phyloP scores from a whole-genome alignment of 768 basidiomycete species.

The Suillus weaverae region DNA sequence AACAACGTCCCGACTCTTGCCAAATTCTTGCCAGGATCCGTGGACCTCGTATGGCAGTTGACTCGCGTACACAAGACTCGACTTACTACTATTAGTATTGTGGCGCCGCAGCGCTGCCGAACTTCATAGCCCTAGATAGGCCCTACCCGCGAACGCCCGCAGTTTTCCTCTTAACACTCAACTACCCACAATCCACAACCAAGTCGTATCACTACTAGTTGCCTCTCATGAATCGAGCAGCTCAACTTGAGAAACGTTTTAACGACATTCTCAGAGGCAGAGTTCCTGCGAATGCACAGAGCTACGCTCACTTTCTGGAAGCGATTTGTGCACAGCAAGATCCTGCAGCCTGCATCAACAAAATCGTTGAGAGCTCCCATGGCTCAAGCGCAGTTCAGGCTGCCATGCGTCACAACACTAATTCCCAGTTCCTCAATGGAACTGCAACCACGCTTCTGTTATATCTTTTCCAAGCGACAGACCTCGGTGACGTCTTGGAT shows the following conservation, averaged over 20 bases:
- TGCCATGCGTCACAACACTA: conserved; percentile 42
- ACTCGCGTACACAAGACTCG: neutral
- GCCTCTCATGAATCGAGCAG: conserved; percentile 22
- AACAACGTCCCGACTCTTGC: neutral
- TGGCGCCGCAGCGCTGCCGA: neutral
- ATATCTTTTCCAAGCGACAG: conserved; percentile 41
- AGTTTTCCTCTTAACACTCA: neutral
- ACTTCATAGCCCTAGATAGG: neutral
- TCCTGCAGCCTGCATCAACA: conserved; percentile 36
- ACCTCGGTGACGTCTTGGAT: conserved; percentile 43
- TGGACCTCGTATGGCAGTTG: neutral
- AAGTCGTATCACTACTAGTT: neutral
- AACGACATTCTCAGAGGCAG: conserved; percentile 33
- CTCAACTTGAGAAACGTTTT: conserved; percentile 37
- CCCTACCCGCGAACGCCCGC: neutral
- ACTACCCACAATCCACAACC: neutral
- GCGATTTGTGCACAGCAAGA: conserved; percentile 44
- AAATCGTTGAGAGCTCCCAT: conserved; percentile 33
- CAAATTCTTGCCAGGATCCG: neutral
- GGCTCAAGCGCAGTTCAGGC: conserved; percentile 42
- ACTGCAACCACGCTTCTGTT: conserved; percentile 35
- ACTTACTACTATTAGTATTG: neutral
- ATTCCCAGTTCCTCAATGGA: conserved; percentile 43
- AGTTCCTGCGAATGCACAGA: conserved; percentile 19
- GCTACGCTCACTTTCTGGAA: conserved; percentile 45